Conservation (phyloP, 257 asterid species). For the Solanum raphanifolium region DNA sequence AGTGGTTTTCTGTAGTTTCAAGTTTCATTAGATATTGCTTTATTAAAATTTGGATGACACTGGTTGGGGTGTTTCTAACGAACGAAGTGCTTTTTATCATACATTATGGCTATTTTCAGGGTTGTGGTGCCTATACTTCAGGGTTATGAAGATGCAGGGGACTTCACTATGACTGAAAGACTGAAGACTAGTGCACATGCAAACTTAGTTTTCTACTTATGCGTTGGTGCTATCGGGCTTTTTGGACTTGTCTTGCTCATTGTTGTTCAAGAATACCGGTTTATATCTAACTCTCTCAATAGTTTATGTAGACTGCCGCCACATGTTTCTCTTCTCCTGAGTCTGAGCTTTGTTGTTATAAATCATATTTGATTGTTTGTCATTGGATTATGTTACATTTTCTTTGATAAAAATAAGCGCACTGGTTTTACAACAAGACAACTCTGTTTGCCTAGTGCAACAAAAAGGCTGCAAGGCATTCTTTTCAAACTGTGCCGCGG, state of each 20-base stretch:
- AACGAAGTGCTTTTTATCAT: conserved; percentile 15
- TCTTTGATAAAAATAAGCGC: background rate
- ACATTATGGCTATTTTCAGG: conserved; percentile 54
- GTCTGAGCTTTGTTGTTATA: background rate
- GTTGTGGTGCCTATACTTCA: conserved; percentile 76
- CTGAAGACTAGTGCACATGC: conserved; percentile 61
- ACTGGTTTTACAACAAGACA: background rate
- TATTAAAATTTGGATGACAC: background rate
- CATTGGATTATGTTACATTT: background rate
- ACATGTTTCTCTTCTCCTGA: background rate
- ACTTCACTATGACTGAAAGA: conserved; percentile 55
- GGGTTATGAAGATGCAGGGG: conserved; percentile 93
- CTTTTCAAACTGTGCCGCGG: background rate
- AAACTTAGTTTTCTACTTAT: conserved; percentile 51
- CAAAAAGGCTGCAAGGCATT: background rate
- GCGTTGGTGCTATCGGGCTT: conserved; percentile 51
- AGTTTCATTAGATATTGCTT: background rate
- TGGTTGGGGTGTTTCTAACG: background rate
- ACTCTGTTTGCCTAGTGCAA: background rate
- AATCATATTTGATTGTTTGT: background rate
- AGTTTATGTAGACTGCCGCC: background rate
- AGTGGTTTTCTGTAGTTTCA: background rate
- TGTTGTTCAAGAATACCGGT: conserved; percentile 44
- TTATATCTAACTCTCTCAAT: conserved; percentile 20
- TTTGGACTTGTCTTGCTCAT: conserved; percentile 49